A percentile compares a stretch with the other conserved stretches of the same genome.
Evolutionary conservation across 176 grass and related monocot species (phyloP).

Genomic region (Aegilops sharonensis): DNA sequence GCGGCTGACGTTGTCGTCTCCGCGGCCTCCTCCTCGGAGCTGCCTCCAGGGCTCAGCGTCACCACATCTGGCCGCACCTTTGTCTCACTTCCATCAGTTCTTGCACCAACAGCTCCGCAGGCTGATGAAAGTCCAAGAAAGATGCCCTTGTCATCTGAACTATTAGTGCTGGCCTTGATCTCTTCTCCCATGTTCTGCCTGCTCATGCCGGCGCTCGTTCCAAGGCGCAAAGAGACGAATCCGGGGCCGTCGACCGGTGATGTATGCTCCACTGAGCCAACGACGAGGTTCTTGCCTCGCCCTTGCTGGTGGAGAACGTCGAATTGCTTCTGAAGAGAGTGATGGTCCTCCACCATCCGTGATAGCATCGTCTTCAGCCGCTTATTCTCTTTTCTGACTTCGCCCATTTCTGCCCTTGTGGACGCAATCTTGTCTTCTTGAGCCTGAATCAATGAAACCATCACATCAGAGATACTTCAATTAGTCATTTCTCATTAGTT

Average conservation of each 20-base stretch:
- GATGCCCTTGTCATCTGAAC: conserved; percentile 25
- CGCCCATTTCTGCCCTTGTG: conserved; percentile 67
- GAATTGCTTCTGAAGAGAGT: conserved; percentile 56
- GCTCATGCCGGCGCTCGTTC: conserved; percentile 33
- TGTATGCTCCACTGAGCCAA: background rate
- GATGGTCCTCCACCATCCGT: conserved; percentile 52
- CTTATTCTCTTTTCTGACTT: conserved; percentile 81
- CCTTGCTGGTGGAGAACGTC: conserved; percentile 43
- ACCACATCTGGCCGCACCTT: conserved; percentile 25
- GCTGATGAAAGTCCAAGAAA: conserved; percentile 47
- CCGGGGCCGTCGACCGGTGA: background rate
- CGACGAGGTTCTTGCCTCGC: conserved; percentile 10
- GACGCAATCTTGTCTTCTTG: conserved; percentile 54
- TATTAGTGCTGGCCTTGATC: background rate
- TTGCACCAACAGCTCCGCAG: conserved; percentile 32
- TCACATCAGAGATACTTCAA: background rate
- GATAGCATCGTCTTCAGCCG: conserved; percentile 61
- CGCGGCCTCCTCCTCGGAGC: conserved; percentile 30
- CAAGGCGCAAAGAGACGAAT: conserved; percentile 55
- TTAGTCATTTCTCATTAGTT: background rate
- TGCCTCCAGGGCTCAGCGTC: conserved; percentile 63
- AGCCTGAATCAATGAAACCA: conserved; percentile 8
- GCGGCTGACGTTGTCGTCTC: conserved; percentile 32
- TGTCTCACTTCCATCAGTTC: background rate
- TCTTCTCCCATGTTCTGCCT: conserved; percentile 44